Evolutionary conservation across 768 basidiomycete species (phyloP).

Genomic region (Podaxis mareebaensis): DNA sequence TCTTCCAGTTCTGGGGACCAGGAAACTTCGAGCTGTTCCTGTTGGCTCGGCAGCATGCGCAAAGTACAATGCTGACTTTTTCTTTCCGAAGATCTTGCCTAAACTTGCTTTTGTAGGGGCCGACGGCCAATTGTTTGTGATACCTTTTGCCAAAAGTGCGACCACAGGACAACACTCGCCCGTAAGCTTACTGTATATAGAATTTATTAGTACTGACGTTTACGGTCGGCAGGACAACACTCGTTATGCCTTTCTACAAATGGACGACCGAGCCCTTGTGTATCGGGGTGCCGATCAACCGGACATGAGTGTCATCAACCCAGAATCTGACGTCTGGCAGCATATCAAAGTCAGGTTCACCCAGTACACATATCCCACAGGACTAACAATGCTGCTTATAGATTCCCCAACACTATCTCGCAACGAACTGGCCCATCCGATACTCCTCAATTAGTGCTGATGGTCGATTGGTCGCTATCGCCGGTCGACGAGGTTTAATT

Average conservation of each 20-base stretch:
- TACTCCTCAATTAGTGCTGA: constrained; percentile 91
- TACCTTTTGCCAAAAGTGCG: constrained; percentile 95
- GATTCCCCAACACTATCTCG: constrained; percentile 88
- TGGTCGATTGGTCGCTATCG: constrained; percentile 89
- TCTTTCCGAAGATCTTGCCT: neutral
- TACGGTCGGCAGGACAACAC: constrained; percentile 75
- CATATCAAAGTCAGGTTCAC: constrained; percentile 72
- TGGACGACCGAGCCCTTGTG: constrained; percentile 91
- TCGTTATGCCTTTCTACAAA: constrained; percentile 91
- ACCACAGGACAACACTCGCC: constrained; percentile 90
- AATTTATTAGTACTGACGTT: neutral
- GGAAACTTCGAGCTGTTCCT: constrained; percentile 90
- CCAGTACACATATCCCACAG: neutral
- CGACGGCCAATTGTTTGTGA: constrained; percentile 74
- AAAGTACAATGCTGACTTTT: constrained; percentile 40
- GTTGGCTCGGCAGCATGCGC: constrained; percentile 55
- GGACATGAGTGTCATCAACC: constrained; percentile 97
- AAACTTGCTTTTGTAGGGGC: constrained; percentile 36
- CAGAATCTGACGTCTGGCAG: constrained; percentile 98
- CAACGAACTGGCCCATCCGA: constrained; percentile 91
- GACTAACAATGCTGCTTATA: constrained; percentile 28
- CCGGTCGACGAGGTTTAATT: constrained; percentile 85
- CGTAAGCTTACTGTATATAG: constrained; percentile 43
- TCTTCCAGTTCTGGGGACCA: constrained; percentile 83
- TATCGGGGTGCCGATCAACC: constrained; percentile 98